Base-by-base conservation (phyloP, 164 flowering plant species). In the Taxillus chinensis region DNA sequence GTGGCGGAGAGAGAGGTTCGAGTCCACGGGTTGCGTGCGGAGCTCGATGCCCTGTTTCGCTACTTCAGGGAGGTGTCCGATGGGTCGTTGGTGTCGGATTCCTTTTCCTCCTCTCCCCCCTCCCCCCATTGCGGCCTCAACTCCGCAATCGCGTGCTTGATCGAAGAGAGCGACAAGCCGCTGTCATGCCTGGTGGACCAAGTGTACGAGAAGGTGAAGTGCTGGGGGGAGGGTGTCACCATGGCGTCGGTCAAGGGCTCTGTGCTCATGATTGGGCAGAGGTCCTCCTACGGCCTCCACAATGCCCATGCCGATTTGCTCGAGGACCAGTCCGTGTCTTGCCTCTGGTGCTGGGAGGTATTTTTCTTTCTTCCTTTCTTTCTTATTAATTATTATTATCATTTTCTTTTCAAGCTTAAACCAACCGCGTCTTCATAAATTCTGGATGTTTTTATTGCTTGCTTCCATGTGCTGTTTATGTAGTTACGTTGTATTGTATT, bases 301-400 rank as follows among this genome's bases (percentile, higher is more conserved):
- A 74, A 81, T 64, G 76, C 74, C 2, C 89, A 93, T 71, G 91
- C 89, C 12, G 89, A 90, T 82, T 78, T 89, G 51, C 70, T 93
- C 79, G 96, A 93, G 70, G 99, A 93, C 69, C 79, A 78, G 12
- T 50, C 80, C 0, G 79, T 65, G 37, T 68, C 80, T 5, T 84
- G 87, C 63, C 85, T 89, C 15, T 90, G 97, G 97, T 93, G 92
- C 55, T 93, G 99, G 99, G 99, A 93, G 99, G 99, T 93, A 48
- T 48, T 52, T 1, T 2, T 53, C 48, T 63, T 38, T 8, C 55
- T 15, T 15, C 4, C 5, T 3, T 51, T 14, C 7, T 9, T 43
- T 43, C 46, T 43, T 0, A 0, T 43, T 9, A 0, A 1, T 43
- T 43, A 5, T 3, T 8, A 8, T 64, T 53, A 7, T 53, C 43